Evolutionary conservation across 345 rosid species (phyloP).

Genomic region (Eucalyptus tenuipes): DNA sequence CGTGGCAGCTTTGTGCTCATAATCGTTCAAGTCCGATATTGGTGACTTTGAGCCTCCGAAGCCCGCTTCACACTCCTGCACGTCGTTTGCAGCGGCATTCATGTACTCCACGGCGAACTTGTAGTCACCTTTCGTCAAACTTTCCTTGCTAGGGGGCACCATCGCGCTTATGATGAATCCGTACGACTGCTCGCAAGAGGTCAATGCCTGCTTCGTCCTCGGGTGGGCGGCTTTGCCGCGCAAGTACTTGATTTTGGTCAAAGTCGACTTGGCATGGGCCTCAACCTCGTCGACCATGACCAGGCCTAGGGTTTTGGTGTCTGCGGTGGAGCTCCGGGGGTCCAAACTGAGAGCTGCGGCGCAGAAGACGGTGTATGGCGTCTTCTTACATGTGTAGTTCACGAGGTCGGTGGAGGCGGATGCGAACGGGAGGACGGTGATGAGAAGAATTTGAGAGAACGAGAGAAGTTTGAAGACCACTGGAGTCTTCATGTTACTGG

Average conservation of each 20-base stretch:
- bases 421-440: not conserved
- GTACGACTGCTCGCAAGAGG: conserved; percentile 1
- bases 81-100: conserved; percentile 5
- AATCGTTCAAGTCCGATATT: not conserved
- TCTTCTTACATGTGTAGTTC: not conserved
- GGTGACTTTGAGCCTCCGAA: conserved; percentile 11
- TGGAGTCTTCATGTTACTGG: not conserved
- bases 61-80: not conserved
- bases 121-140: conserved; percentile 5
- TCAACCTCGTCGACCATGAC: conserved; percentile 10
- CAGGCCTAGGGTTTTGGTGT: not conserved
- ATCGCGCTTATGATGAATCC: conserved; percentile 2
- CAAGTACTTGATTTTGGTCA: not conserved
- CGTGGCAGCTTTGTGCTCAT: not conserved
- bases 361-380: not conserved
- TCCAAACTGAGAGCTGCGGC: not conserved
- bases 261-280: not conserved
- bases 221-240: not conserved
- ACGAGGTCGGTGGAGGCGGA: not conserved
- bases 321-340: not conserved
- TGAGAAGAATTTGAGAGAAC: not conserved
- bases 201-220: not conserved
- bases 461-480: not conserved
- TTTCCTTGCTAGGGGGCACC: not conserved
- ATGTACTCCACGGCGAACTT: conserved; percentile 7